Evolutionary conservation across 306 rosid genomes (phyloP), one percentile per base, ranked within the genome.

Genomic region (Purshia tridentata): DNA sequence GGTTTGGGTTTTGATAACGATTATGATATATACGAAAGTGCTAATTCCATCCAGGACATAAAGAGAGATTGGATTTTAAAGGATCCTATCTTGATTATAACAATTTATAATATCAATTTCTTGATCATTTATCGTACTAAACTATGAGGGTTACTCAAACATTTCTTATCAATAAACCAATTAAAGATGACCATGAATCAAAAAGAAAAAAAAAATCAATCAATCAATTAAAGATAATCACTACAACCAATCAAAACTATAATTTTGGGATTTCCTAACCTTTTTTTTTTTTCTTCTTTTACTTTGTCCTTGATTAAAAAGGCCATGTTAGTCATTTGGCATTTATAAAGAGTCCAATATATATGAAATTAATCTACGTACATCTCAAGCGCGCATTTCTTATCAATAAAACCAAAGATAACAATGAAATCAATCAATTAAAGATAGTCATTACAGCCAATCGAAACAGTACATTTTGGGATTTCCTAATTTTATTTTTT

Each of bases 281-380:
- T 29, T 29, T 29, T 11, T 29, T 29, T 23, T 29, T 29, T 12
- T 63, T 63, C 19, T 47, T 8, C 15, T 67, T 67, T 48, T 23
- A 29, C 56, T 8, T 67, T 4, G 29, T 29, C 56, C 57, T 23
- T 19, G 14, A 67, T 48, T 48, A 48, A 29, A 42, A 22, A 6
- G 42, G 44, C 22, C n/a, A 63, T 9, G n/a, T 39, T 15, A 37
- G 46, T 60, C 19, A 67, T 14, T 76, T 75, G 71, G 40, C 55
- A 37, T 72, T 57, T 72, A 40, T 69, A 59, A 20, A 57, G 40
- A n/a, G n/a, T n/a, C 71, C 79, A 73, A 83, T 29, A 62, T 65
- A 12, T 15, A 50, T 72, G 65, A 55, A 55, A 55, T 29, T 29
- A 67, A 75, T 29, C 35, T 29, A 29, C n/a, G n/a, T n/a, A n/a